Percentiles rank a stretch among this genome's conserved stretches.
Evolutionary conservation across 2,329 filamentous ascomycete species (phyloP).

Genomic region (Cryphonectria nitschkei): DNA sequence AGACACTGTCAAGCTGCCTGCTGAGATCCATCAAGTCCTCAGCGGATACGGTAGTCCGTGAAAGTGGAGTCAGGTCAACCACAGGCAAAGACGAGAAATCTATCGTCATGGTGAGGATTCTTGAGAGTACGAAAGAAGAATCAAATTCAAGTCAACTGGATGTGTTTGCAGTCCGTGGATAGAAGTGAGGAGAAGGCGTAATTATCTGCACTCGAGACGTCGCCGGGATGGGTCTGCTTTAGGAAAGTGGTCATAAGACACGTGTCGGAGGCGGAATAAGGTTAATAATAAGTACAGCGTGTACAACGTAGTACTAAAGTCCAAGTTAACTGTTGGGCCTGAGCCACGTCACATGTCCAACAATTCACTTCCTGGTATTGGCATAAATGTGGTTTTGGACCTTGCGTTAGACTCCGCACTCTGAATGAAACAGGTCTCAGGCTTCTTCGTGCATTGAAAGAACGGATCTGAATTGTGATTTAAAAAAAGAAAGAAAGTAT

Average conservation of each 20-base stretch:
- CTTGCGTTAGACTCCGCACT: not conserved
- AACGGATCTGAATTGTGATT: not conserved
- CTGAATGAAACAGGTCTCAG: no score
- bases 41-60: not conserved
- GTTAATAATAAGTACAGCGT: not conserved
- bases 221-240: not conserved
- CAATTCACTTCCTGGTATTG: not conserved
- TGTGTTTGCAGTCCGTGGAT: not conserved
- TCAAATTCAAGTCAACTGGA: not conserved
- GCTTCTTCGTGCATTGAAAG: no score
- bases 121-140: not conserved
- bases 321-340: not conserved
- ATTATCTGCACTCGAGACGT: not conserved
- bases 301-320: not conserved
- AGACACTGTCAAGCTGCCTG: constrained; percentile 43
- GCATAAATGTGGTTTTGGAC: not conserved
- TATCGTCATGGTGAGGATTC: not conserved
- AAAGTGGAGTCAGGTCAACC: constrained; percentile 2
- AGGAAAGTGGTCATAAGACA: constrained; percentile 1
- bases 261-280: not conserved
- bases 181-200: not conserved
- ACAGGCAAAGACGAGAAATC: not conserved
- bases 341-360: not conserved
- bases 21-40: not conserved
- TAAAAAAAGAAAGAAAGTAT: no score